Conservation (phyloP, 2,329 filamentous ascomycete species). For the Ilyonectria destructans region DNA sequence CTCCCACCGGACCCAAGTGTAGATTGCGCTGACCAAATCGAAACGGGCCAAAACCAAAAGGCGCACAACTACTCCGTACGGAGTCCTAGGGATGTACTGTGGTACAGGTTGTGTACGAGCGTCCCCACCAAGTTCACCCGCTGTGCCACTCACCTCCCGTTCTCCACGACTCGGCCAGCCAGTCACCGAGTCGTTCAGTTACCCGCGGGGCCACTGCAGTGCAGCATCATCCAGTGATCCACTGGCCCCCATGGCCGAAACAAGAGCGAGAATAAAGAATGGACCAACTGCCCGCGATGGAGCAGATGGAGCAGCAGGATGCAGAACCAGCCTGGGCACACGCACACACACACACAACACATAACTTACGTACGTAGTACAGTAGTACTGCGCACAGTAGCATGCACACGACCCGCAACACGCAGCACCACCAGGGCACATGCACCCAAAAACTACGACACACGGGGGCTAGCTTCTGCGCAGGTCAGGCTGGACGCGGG, state of each 20-base stretch:
- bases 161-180: neutral
- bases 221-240: conserved; percentile 6
- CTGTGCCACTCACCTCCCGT: neutral
- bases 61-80: neutral
- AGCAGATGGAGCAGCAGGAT: neutral
- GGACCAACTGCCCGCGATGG: conserved; percentile 12
- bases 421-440: conserved; percentile 8
- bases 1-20: conserved; percentile 12
- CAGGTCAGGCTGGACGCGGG: conserved; percentile 24
- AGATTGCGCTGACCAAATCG: conserved; percentile 40
- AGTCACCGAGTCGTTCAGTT: neutral
- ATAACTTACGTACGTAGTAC: neutral
- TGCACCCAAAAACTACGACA: conserved; percentile 1
- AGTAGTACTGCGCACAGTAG: neutral
- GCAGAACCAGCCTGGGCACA: neutral
- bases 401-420: neutral
- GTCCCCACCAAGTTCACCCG: neutral
- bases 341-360: conserved; percentile 10
- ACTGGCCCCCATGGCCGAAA: neutral
- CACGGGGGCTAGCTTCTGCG: conserved; percentile 18
- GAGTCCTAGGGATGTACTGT: neutral
- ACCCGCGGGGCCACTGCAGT: conserved; percentile 9
- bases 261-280: neutral
- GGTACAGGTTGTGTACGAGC: neutral
- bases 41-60: conserved; percentile 27